Conservation (phyloP, 441 rosid genomes). For the Erodium trifolium region DNA sequence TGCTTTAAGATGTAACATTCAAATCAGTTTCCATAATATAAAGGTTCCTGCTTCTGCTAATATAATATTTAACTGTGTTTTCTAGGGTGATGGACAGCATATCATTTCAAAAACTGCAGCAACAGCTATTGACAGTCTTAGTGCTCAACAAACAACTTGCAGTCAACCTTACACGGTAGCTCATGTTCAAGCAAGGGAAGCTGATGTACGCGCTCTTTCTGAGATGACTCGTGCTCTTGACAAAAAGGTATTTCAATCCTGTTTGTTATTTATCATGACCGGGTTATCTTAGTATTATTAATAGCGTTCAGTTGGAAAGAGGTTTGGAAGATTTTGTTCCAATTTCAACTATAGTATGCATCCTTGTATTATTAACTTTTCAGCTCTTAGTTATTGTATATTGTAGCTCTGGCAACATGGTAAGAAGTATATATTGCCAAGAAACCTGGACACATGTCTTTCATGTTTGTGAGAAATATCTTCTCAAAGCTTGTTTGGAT, state of each 20-base stretch:
- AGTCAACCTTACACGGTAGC: constrained; percentile 35
- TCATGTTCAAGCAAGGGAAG: constrained; percentile 43
- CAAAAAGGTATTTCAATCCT: constrained; percentile 42
- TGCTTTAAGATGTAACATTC: neutral
- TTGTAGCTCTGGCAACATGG: neutral
- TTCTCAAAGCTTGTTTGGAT: neutral
- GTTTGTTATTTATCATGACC: constrained; percentile 1
- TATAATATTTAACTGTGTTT: constrained; percentile 16
- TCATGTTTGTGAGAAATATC: neutral
- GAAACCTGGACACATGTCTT: constrained; percentile 4
- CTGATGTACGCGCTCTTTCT: constrained; percentile 45
- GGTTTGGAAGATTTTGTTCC: neutral
- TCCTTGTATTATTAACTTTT: neutral
- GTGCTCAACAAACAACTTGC: constrained; percentile 31
- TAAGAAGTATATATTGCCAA: neutral
- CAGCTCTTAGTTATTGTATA: neutral
- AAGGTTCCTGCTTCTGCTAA: neutral
- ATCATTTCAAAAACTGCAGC: constrained; percentile 34
- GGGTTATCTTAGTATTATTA: neutral
- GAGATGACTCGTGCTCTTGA: constrained; percentile 40
- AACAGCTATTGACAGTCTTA: constrained; percentile 27
- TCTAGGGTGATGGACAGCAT: constrained; percentile 38
- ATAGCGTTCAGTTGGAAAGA: neutral
- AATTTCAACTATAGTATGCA: neutral
- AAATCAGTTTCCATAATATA: neutral